phyloP scores from a whole-genome alignment of 2,329 filamentous ascomycete genomes.

The Diplocarpon mali region DNA sequence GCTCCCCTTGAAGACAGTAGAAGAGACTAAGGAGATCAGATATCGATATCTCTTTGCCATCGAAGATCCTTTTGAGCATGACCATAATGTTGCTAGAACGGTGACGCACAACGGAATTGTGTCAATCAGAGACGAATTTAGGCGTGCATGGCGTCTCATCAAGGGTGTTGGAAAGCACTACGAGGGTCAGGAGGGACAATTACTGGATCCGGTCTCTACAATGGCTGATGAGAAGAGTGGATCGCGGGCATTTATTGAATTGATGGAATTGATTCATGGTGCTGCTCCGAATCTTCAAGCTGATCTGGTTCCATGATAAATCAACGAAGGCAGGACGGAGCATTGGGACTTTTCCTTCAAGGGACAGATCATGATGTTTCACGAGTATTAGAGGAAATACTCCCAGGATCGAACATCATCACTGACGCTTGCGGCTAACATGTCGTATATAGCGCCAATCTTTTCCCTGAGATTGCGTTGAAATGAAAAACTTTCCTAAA shows the following conservation, averaged over 20 bases:
- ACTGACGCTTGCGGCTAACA: no score
- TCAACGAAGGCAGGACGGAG: no score
- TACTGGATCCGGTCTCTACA: constrained; percentile 16
- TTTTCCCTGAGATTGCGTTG: no score
- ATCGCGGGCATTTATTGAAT: constrained; percentile 12
- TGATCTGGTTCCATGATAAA: background rate
- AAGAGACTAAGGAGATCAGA: constrained; percentile 52
- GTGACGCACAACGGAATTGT: constrained; percentile 76
- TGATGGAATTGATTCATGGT: constrained; percentile 22
- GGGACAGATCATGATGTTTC: no score
- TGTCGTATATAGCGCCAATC: no score
- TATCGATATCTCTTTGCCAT: constrained; percentile 80
- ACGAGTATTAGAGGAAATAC: no score
- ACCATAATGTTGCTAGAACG: constrained; percentile 81
- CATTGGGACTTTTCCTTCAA: no score
- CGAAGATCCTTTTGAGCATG: constrained; percentile 81
- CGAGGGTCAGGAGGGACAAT: constrained; percentile 13
- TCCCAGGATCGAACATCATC: no score
- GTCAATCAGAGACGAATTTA: constrained; percentile 73
- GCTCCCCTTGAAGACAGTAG: constrained; percentile 14
- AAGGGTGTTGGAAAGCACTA: constrained; percentile 35
- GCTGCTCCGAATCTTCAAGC: background rate
- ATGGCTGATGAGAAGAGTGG: constrained; percentile 8
- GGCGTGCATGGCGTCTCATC: constrained; percentile 67
- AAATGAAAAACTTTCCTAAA: no score